phyloP scores from a whole-genome alignment of 129 eudicot species.

The Mikania micrantha region DNA sequence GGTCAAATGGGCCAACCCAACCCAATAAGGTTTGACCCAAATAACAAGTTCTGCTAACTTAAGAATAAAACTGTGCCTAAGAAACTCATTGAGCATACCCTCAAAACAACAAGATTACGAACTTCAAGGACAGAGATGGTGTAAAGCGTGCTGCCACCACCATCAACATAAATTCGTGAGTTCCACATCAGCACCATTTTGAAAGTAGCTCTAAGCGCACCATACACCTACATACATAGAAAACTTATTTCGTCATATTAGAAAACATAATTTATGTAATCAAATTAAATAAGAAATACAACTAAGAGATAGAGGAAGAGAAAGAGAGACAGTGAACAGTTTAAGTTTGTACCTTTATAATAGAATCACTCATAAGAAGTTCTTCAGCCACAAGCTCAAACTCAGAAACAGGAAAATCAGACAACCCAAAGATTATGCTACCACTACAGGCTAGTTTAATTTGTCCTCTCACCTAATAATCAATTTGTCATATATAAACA shows the following conservation, averaged over 20 bases:
- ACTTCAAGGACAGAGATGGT: constrained; percentile 87
- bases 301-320: neutral
- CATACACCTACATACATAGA: constrained; percentile 83
- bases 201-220: constrained; percentile 79
- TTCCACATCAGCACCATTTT: constrained; percentile 98
- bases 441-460: constrained; percentile 70
- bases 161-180: constrained; percentile 70
- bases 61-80: no score
- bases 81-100: constrained; percentile 39
- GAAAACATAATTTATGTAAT: neutral
- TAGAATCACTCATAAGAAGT: constrained; percentile 88
- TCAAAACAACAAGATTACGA: constrained; percentile 78
- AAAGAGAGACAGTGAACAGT: neutral
- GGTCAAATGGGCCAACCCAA: no score
- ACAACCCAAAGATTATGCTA: constrained; percentile 81
- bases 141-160: constrained; percentile 67
- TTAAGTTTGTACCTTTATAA: constrained; percentile 47
- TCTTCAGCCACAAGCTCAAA: constrained; percentile 96
- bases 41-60: no score
- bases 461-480: constrained; percentile 91
- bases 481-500: constrained; percentile 4
- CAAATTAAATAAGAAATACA: neutral
- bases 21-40: no score
- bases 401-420: constrained; percentile 72
- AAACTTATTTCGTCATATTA: no score